Evolutionary conservation across 1,139 yeast species (phyloP), one percentile per base, ranked within the genome.

Genomic region (Starmera stellimalicola): DNA sequence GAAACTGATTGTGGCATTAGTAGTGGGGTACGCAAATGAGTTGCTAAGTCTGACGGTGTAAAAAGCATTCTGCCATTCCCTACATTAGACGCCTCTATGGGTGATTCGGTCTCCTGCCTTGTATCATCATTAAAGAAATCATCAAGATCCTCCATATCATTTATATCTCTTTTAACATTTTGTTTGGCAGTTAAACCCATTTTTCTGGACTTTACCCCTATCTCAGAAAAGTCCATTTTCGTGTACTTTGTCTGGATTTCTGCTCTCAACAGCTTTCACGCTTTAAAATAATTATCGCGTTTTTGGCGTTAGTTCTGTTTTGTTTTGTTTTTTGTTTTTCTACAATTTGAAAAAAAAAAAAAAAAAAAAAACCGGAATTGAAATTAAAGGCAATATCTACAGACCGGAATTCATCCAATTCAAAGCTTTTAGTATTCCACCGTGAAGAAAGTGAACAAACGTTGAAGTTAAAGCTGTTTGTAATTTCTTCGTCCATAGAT

Each of bases 91-190:
- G 11, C 7, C 12, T 22, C 12, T 22, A 11, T 22, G 11, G 30
- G 11, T 11, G 27, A 26, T 8, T 15, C 26, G 18, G 27, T 25
- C 11, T 29, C 35, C 37, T 37, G 30, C 16, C 33, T 24, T 10
- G 40, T 18, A 17, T 58, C 68, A 17, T 71, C 77, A 27, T 68
- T 67, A 45, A 83, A 84, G 58, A 80, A 85, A 36, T 77, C 94
- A 44, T 80, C 82, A 27, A 84, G 57, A 47, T 78, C 82, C 50
- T 85, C 95, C 78, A 84, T 73, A 25, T 85, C 80, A 51, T 74
- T 70, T 37, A 70, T 71, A 54, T 82, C 93, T 44, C 73, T 69
- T 23, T 62, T 57, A 29, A 80, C 49, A 54, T 74, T 64, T 36
- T 62, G 53, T 34, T 61, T 64, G 4, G 76, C 74, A 38, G 60